phyloP scores from a whole-genome alignment of 78 protist genomes.

The Dictyostelium citrinum region DNA sequence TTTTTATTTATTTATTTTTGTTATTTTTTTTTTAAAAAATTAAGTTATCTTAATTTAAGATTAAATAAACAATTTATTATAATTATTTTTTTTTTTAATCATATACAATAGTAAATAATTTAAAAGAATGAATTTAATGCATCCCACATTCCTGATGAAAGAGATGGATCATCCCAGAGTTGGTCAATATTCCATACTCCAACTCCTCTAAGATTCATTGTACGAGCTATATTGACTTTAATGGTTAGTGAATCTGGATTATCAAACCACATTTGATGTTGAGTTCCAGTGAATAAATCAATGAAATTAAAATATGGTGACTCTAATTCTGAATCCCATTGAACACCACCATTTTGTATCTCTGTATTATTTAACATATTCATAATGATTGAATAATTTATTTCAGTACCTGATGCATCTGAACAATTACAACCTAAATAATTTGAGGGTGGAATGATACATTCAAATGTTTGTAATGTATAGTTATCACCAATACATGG shows the following conservation, averaged over 20 bases:
- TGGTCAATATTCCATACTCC: conserved; percentile 58
- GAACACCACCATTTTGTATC: not conserved
- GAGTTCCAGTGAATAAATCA: not conserved
- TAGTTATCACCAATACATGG: conserved; percentile 72
- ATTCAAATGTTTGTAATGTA: not conserved
- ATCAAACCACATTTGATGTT: conserved; percentile 77
- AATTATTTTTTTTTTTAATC: no score
- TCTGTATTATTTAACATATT: not conserved
- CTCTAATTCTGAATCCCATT: conserved; percentile 29
- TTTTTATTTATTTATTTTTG: no score
- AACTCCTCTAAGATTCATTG: conserved; percentile 28
- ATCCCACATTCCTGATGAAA: conserved; percentile 20
- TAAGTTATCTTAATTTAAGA: no score
- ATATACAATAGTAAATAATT: no score
- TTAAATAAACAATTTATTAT: no score
- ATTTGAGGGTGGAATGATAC: not conserved
- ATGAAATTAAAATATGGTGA: conserved; percentile 76
- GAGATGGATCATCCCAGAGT: not conserved
- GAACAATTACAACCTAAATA: conserved; percentile 20
- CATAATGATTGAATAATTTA: not conserved
- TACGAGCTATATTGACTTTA: conserved; percentile 18
- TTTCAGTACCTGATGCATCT: conserved; percentile 78
- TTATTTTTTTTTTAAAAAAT: no score
- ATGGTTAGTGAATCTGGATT: conserved; percentile 28
- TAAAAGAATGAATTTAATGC: conserved; percentile 2